A percentile compares a stretch with the other conserved stretches of the same genome.
Conservation (phyloP, 495 filamentous ascomycete species). For the Annulohypoxylon stygium region DNA sequence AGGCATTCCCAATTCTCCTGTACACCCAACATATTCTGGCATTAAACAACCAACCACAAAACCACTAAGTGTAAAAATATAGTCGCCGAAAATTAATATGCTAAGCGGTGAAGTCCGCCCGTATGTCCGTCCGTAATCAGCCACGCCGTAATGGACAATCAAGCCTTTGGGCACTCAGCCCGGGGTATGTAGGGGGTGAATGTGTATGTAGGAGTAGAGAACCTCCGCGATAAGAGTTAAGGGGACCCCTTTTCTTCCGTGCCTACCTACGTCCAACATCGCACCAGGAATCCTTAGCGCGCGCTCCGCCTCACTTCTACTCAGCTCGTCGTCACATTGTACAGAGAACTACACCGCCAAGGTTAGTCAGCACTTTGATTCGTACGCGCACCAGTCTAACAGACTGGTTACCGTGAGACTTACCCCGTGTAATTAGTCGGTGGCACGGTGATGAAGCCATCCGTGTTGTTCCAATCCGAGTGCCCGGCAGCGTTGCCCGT, state of each 20-base stretch:
- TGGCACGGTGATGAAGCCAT: conserved; percentile 61
- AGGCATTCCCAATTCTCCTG: conserved; percentile 6
- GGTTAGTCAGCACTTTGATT: conserved; percentile 16
- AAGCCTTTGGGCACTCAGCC: background rate
- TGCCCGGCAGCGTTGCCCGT: conserved; percentile 84
- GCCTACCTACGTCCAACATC: background rate
- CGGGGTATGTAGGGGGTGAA: conserved; percentile 1
- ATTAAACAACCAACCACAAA: conserved; percentile 9
- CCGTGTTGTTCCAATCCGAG: conserved; percentile 70
- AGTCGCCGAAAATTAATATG: conserved; percentile 7
- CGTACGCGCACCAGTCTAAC: background rate
- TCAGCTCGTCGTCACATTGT: conserved; percentile 24
- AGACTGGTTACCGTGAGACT: conserved; percentile 25
- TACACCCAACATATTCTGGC: conserved; percentile 3
- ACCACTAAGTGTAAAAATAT: conserved; percentile 7
- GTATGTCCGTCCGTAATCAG: background rate
- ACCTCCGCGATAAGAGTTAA: background rate
- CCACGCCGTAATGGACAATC: background rate
- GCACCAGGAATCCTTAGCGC: background rate
- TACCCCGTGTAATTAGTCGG: conserved; percentile 59
- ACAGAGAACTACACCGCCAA: conserved; percentile 32
- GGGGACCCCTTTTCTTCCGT: background rate
- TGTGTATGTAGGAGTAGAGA: background rate
- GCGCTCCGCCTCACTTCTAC: background rate
- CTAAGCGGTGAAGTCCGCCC: background rate